Base-by-base conservation (phyloP, 2,329 filamentous ascomycete genomes). In the Davidsoniella eucalypti region DNA sequence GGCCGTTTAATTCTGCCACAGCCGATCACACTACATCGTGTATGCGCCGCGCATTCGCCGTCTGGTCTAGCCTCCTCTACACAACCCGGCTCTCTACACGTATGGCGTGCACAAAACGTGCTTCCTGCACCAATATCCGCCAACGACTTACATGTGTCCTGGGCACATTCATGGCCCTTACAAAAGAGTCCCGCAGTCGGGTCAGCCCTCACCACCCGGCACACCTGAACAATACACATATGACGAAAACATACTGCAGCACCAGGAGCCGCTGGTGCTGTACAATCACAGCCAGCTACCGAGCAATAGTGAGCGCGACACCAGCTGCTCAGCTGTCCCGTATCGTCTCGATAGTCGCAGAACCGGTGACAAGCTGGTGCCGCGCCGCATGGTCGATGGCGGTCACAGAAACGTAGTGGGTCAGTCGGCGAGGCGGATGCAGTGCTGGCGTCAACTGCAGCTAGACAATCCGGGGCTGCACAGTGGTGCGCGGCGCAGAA, bases 401-500 rank as follows among this genome's bases (percentile, higher is more conserved):
- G 54, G 14, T 58, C 55, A 44, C 58, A 59, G 55, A 57, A 58
- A 9, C 57, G 55, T 3, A 53, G 48, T 6, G 46, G 47, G 21
- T 55, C 54, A n/a, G 52, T 29, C 5, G 51, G 45, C 9, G 54
- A 50, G 17, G 26, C 36, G 29, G 25, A 18, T 45, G 14, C 10
- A 14, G 17, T 25, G 18, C 25, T 43, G 5, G 18, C 41, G 25
- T 51, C 42, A n/a, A 57, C 55, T 2, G 53, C 42, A 47, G 41
- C 39, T 33, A 40, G 38, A 42, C 58, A 59, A 38, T 47, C 52
- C 4, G 47, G 26, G 3, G 52, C 49, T 14, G 55, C 53, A 47
- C 58, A 59, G 10, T 55, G 57, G 52, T 59, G 58, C 2, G 29
- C 39, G 8, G 42, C 33, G 47, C 58, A 59, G 48, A 50, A 51